phyloP scores from a whole-genome alignment of 2,329 filamentous ascomycete species.

The Dendryphion nanum region DNA sequence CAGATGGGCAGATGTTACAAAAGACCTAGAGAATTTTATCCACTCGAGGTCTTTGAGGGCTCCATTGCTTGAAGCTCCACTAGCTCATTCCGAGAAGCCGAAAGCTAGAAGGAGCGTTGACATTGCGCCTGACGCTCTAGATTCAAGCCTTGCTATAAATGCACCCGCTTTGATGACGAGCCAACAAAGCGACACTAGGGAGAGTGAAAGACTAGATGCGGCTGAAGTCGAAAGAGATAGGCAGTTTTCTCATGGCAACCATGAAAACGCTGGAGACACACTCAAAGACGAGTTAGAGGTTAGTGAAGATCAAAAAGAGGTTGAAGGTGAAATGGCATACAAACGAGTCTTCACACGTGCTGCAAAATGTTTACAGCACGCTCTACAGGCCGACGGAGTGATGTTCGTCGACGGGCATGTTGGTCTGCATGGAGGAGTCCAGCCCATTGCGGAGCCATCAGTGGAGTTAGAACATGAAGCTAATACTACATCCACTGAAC shows the following conservation, averaged over 20 bases:
- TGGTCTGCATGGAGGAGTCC: slow-evolving; percentile 11
- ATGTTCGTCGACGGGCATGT: slow-evolving; percentile 15
- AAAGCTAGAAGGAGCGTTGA: not conserved
- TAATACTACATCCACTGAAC: not conserved
- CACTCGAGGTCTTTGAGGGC: not conserved
- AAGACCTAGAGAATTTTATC: not conserved
- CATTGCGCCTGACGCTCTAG: not conserved
- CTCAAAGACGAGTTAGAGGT: not conserved
- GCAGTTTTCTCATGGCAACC: not conserved
- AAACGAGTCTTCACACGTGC: not conserved
- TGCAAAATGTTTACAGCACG: not conserved
- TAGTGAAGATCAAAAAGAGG: not conserved
- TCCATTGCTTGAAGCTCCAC: not conserved
- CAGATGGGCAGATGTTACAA: not conserved
- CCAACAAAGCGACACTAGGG: not conserved
- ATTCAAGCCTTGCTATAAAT: not conserved
- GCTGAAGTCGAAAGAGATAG: not conserved
- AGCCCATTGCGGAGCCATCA: slow-evolving; percentile 11
- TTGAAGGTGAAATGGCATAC: not conserved
- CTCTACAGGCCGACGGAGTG: slow-evolving; percentile 9
- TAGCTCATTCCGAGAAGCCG: not conserved
- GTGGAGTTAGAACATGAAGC: slow-evolving; percentile 11
- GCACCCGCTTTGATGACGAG: not conserved
- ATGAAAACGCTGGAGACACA: not conserved
- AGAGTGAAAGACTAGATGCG: not conserved